A percentile compares a stretch with the other conserved stretches of the same genome.
phyloP scores from a whole-genome alignment of 495 filamentous ascomycete genomes.

The Astrocystis sublimbata region DNA sequence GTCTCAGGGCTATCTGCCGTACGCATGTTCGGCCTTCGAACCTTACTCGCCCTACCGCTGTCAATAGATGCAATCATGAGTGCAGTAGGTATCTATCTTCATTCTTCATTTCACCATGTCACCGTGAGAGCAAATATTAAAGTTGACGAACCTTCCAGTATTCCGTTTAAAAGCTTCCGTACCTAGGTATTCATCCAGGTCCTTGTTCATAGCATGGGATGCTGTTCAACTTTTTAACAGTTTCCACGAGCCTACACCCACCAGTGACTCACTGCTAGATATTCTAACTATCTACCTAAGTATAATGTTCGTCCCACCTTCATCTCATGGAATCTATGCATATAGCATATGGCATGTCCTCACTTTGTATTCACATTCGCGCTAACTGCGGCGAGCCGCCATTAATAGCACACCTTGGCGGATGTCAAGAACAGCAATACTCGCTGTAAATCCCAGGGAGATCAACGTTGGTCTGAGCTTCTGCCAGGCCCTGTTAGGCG shows the following conservation, averaged over 20 bases:
- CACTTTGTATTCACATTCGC: background rate
- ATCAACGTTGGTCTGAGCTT: background rate
- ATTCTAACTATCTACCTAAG: too few species aligned
- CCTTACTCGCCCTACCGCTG: background rate
- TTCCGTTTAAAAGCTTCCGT: too few species aligned
- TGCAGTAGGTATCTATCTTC: too few species aligned
- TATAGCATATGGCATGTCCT: background rate
- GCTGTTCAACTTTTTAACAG: too few species aligned
- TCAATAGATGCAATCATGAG: background rate
- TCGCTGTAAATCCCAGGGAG: slow-evolving; percentile 6
- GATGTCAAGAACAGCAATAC: background rate
- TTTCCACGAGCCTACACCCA: too few species aligned
- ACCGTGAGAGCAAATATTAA: too few species aligned
- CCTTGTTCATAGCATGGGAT: too few species aligned
- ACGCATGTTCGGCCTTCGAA: background rate
- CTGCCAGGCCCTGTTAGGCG: background rate
- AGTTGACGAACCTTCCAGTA: too few species aligned
- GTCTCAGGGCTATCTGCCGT: background rate
- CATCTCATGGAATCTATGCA: background rate
- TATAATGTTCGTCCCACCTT: too few species aligned
- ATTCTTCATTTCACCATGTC: too few species aligned
- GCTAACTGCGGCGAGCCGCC: slow-evolving; percentile 1
- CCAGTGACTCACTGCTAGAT: too few species aligned
- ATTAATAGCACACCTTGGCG: slow-evolving; percentile 4
- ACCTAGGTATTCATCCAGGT: too few species aligned